phyloP scores from a whole-genome alignment of 192 early-diverging fungal genomes.

The Coemansia sp. region DNA sequence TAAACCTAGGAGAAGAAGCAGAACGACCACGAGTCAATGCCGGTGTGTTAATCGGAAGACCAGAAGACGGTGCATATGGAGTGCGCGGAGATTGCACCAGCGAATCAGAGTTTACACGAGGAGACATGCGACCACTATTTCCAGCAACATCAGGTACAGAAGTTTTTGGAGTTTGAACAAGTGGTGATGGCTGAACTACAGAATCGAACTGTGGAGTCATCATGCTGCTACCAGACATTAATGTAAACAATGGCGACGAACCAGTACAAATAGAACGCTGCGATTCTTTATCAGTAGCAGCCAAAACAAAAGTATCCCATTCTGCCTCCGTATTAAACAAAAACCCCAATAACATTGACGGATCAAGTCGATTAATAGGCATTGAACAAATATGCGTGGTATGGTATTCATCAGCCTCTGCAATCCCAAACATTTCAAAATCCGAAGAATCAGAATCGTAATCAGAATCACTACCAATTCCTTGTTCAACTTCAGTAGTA shows the following conservation, averaged over 20 bases:
- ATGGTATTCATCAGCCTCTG: constrained; percentile 48
- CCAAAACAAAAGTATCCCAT: constrained; percentile 53
- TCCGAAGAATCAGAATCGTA: constrained; percentile 50
- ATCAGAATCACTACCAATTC: constrained; percentile 17
- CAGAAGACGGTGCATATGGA: constrained; percentile 5
- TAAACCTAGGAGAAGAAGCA: constrained; percentile 50
- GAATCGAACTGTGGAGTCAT: constrained; percentile 51
- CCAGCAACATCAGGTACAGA: neutral
- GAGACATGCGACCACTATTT: constrained; percentile 39
- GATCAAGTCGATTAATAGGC: constrained; percentile 50
- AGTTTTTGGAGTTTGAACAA: neutral
- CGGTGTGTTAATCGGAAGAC: constrained; percentile 16
- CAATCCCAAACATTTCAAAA: constrained; percentile 42
- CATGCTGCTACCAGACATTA: constrained; percentile 52
- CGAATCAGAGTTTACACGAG: constrained; percentile 49
- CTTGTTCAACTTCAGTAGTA: constrained; percentile 2
- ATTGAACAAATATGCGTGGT: constrained; percentile 51
- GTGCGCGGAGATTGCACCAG: constrained; percentile 38
- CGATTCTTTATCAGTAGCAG: constrained; percentile 52
- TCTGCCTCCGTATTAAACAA: constrained; percentile 52
- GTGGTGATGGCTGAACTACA: constrained; percentile 28
- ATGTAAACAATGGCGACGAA: constrained; percentile 52
- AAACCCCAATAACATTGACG: constrained; percentile 57
- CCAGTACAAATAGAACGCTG: constrained; percentile 55
- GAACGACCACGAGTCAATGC: constrained; percentile 33